phyloP scores from a whole-genome alignment of 805 yeast genomes.

The Sugiyamaella americana region DNA sequence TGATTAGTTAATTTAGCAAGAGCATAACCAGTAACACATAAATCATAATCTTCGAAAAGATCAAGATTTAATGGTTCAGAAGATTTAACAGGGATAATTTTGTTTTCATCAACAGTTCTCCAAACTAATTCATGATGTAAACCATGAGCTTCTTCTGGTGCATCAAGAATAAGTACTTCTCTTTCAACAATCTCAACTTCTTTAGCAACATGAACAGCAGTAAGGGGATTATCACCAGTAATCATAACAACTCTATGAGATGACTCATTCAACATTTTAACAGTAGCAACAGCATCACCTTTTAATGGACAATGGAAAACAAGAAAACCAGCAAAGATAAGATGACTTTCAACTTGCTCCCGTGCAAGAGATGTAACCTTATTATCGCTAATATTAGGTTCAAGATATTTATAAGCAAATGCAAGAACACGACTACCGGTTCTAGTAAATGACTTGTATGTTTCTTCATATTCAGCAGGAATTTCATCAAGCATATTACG shows the following conservation, averaged over 20 bases:
- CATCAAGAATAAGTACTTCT: conserved; percentile 79
- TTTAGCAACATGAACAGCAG: conserved; percentile 96
- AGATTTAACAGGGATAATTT: conserved; percentile 60
- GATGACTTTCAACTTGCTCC: conserved; percentile 65
- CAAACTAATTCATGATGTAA: conserved; percentile 59
- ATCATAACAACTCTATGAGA: conserved; percentile 96
- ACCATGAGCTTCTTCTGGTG: conserved; percentile 64
- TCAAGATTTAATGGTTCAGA: conserved; percentile 48
- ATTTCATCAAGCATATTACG: conserved; percentile 63
- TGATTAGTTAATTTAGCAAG: conserved; percentile 60
- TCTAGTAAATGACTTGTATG: conserved; percentile 85
- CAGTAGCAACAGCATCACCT: conserved; percentile 83
- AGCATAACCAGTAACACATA: conserved; percentile 93
- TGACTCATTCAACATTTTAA: conserved; percentile 88
- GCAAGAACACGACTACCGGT: conserved; percentile 95
- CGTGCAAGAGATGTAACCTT: conserved; percentile 59
- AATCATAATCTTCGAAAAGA: conserved; percentile 63
- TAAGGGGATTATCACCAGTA: conserved; percentile 97
- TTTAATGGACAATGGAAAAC: conserved; percentile 98
- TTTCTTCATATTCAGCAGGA: conserved; percentile 76
- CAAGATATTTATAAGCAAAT: conserved; percentile 76
- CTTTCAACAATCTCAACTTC: conserved; percentile 85
- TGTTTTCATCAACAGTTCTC: conserved; percentile 78
- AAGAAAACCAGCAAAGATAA: conserved; percentile 84
- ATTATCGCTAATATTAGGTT: conserved; percentile 42